A percentile compares a stretch with the other conserved stretches of the same genome.
phyloP scores from a whole-genome alignment of 1,284 basidiomycete genomes.

The Sanghuangporus sanghuang region DNA sequence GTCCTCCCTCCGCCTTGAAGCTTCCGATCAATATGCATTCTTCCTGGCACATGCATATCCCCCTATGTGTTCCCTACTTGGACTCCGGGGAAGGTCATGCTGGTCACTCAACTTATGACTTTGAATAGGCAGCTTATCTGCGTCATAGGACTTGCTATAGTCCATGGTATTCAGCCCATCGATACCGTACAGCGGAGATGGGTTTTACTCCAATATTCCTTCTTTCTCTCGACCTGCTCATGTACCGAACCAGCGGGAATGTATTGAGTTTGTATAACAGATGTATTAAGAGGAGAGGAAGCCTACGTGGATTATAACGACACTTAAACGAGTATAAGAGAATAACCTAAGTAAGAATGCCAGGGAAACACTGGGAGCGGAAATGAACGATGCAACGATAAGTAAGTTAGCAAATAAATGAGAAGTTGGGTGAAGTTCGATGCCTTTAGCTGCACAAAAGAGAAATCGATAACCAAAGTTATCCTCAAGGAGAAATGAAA shows the following conservation, averaged over 20 bases:
- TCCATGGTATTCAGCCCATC: too few relatives aligned
- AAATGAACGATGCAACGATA: background rate
- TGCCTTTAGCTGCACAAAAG: background rate
- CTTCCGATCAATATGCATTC: too few relatives aligned
- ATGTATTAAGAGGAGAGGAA: background rate
- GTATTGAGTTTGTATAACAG: background rate
- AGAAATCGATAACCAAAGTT: background rate
- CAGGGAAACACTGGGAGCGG: background rate
- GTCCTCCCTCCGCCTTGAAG: too few relatives aligned
- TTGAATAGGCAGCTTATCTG: too few relatives aligned
- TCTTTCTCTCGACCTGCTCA: too few relatives aligned
- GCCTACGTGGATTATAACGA: background rate
- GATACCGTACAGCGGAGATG: too few relatives aligned
- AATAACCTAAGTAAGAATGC: background rate
- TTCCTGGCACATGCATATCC: too few relatives aligned
- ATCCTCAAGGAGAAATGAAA: background rate
- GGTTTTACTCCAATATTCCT: too few relatives aligned
- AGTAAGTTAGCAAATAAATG: slow-evolving; percentile 12
- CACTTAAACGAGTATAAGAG: background rate
- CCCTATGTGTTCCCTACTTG: too few relatives aligned
- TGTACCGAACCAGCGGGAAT: background rate
- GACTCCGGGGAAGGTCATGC: too few relatives aligned
- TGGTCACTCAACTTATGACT: too few relatives aligned
- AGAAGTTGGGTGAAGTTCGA: background rate
- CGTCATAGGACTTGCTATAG: too few relatives aligned